These are phyloP conservation scores for Crithidia sp. DNA, from an alignment of 208 protist genomes.

Conservation along the genomic window DNA sequence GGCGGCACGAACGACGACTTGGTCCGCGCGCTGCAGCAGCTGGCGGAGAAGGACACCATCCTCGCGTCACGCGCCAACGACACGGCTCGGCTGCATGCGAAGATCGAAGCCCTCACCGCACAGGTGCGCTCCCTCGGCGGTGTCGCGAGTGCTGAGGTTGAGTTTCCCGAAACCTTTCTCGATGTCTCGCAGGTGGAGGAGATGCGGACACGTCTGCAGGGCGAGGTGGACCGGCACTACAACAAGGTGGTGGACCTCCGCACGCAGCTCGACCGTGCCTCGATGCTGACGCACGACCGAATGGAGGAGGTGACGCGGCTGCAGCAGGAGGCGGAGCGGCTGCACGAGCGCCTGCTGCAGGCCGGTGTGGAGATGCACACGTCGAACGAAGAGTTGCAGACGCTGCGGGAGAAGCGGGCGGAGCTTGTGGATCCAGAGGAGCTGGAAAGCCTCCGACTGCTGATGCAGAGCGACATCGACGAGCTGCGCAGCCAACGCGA, in stretches of 20 bases:
- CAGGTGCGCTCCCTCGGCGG: conserved; percentile 68
- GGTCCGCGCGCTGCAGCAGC: conserved; percentile 60
- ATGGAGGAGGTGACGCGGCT: conserved; percentile 59
- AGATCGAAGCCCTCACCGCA: conserved; percentile 65
- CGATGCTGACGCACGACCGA: conserved; percentile 57
- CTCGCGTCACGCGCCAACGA: conserved; percentile 84
- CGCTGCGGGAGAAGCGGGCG: conserved; percentile 45
- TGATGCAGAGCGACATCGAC: conserved; percentile 81
- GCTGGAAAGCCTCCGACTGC: conserved; percentile 74
- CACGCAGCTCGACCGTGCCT: conserved; percentile 78
- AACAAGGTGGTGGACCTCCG: conserved; percentile 73
- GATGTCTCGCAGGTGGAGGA: conserved; percentile 88
- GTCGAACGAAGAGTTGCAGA: conserved; percentile 49
- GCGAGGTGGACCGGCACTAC: conserved; percentile 63
- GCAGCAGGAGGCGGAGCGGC: conserved; percentile 40
- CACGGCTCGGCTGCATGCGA: conserved; percentile 74
- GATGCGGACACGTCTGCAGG: conserved; percentile 61
- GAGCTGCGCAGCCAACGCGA: conserved; percentile 63
- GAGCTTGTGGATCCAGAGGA: conserved; percentile 67
- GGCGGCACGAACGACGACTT: conserved; percentile 85
- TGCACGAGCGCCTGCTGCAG: conserved; percentile 49
- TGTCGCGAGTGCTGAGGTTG: conserved; percentile 32
- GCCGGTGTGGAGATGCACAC: conserved; percentile 43
- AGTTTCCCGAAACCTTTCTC: conserved; percentile 72
- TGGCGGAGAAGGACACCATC: conserved; percentile 83